These are phyloP conservation scores for Dactylellina parvicollis DNA, from an alignment of 2,329 filamentous ascomycete genomes.

Conservation along the genomic window DNA sequence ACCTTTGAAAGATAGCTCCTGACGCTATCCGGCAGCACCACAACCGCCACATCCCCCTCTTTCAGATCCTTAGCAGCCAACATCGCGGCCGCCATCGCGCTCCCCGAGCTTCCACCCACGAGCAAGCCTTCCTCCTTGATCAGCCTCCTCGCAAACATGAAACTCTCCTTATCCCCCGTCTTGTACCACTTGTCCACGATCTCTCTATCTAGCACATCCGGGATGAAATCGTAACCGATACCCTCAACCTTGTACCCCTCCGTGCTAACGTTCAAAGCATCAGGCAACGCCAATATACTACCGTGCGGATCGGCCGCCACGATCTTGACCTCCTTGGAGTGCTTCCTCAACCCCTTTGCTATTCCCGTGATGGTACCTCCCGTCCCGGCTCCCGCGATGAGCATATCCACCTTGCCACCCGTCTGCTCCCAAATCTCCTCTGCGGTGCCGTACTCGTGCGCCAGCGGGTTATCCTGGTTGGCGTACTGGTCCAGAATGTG, in stretches of 20 bases:
- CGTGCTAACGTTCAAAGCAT: slow-evolving; percentile 79
- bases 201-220: slow-evolving; percentile 84
- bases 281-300: slow-evolving; percentile 86
- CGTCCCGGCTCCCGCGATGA: slow-evolving; percentile 92
- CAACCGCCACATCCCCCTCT: slow-evolving; percentile 89
- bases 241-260: slow-evolving; percentile 97
- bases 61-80: slow-evolving; percentile 70
- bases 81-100: slow-evolving; percentile 76
- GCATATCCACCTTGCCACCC: slow-evolving; percentile 78
- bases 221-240: slow-evolving; percentile 98
- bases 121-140: slow-evolving; percentile 95
- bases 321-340: slow-evolving; percentile 84
- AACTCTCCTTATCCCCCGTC: slow-evolving; percentile 91
- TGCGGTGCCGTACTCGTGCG: slow-evolving; percentile 92
- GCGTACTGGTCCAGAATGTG: slow-evolving; percentile 97
- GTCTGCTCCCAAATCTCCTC: slow-evolving; percentile 97
- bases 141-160: slow-evolving; percentile 85
- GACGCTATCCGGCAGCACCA: slow-evolving; percentile 93
- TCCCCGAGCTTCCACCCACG: slow-evolving; percentile 92
- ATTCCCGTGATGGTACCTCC: slow-evolving; percentile 95
- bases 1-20: slow-evolving; percentile 93
- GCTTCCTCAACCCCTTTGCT: slow-evolving; percentile 81
- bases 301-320: slow-evolving; percentile 92
- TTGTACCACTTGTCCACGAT: slow-evolving; percentile 96
- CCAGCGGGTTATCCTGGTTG: slow-evolving; percentile 89